A percentile compares a stretch with the other conserved stretches of the same genome.
Evolutionary conservation across 805 yeast species (phyloP).

Genomic region (Wickerhamiella brachini): DNA sequence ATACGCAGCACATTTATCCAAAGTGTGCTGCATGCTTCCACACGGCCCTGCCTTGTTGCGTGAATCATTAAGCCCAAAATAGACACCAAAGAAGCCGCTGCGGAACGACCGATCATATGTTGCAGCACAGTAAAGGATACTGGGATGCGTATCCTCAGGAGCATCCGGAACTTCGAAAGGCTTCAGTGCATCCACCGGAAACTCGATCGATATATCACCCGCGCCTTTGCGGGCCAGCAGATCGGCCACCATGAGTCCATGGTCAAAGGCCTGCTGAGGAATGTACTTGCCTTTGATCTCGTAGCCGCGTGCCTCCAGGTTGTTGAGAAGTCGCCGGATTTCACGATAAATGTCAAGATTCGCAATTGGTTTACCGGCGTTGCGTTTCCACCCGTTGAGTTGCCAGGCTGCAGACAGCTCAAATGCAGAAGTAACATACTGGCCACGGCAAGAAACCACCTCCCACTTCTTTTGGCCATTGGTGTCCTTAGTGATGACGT

Average conservation of each 20-base stretch:
- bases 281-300: conserved; percentile 4
- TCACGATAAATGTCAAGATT: conserved; percentile 8
- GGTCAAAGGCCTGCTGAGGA: conserved; percentile 3
- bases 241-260: conserved; percentile 7
- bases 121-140: neutral
- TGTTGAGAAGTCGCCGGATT: conserved; percentile 7
- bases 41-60: conserved; percentile 3
- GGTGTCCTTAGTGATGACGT: neutral
- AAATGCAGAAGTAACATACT: conserved; percentile 6
- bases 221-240: conserved; percentile 9
- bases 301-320: conserved; percentile 1
- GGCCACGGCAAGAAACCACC: conserved; percentile 7
- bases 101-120: neutral
- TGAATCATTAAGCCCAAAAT: conserved; percentile 2
- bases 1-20: conserved; percentile 1
- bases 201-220: conserved; percentile 6
- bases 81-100: neutral
- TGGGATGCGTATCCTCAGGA: conserved; percentile 2
- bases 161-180: conserved; percentile 3
- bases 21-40: conserved; percentile 1
- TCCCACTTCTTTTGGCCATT: conserved; percentile 7
- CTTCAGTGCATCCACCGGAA: neutral
- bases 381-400: conserved; percentile 6
- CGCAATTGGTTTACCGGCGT: conserved; percentile 6
- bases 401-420: conserved; percentile 3